Conservation (phyloP, 352 stramenopile species). For the Globisporangium barbulae region DNA sequence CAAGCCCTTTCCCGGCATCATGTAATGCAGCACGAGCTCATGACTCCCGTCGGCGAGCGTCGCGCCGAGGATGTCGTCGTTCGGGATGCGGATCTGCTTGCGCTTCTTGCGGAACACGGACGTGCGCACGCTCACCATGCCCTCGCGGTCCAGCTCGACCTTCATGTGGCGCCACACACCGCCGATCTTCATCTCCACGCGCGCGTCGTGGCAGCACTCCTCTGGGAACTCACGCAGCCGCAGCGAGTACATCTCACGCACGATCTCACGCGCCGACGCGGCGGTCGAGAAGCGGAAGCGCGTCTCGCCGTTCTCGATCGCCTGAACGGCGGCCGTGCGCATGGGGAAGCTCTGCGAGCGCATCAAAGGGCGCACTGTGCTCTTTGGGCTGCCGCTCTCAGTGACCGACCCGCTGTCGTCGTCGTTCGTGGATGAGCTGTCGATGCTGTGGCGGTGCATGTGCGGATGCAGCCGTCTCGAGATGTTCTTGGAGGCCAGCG, state of each 20-base stretch:
- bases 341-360: conserved; percentile 61
- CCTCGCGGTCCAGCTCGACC: conserved; percentile 49
- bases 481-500: conserved; percentile 1
- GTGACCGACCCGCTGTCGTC: conserved; percentile 2
- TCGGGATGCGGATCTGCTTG: conserved; percentile 44
- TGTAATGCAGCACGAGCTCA: conserved; percentile 57
- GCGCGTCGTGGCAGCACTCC: conserved; percentile 28
- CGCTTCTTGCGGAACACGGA: conserved; percentile 63
- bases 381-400: conserved; percentile 11
- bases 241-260: conserved; percentile 71
- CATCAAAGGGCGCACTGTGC: conserved; percentile 19
- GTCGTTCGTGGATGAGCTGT: conserved; percentile 11
- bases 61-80: conserved; percentile 56
- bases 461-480: conserved; percentile 1
- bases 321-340: conserved; percentile 47
- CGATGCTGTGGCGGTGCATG: conserved; percentile 21
- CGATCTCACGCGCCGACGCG: conserved; percentile 48
- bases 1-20: conserved; percentile 51
- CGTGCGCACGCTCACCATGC: conserved; percentile 44
- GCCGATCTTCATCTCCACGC: conserved; percentile 42
- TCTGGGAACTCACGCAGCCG: conserved; percentile 52
- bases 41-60: conserved; percentile 20
- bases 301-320: conserved; percentile 52
- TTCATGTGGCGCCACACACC: conserved; percentile 52
- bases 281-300: conserved; percentile 63